Conservation (phyloP, 1,284 basidiomycete species). For the Quambalaria eucalypti region DNA sequence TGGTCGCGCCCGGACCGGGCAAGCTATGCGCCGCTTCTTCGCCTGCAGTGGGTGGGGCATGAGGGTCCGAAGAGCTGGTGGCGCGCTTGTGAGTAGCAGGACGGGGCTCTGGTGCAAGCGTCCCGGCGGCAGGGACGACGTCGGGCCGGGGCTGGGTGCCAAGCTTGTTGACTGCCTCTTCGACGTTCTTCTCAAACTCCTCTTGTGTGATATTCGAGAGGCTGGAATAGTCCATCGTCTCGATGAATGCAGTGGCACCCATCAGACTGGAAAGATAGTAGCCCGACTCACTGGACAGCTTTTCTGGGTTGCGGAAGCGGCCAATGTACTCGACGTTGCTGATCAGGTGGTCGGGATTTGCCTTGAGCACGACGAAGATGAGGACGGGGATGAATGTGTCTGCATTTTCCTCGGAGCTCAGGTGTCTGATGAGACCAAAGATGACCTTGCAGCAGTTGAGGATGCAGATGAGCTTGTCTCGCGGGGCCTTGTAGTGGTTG, state of each 20-base stretch:
- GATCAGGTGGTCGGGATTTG: constrained; percentile 82
- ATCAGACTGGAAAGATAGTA: constrained; percentile 87
- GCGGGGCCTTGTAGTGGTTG: constrained; percentile 95
- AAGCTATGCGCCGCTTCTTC: constrained; percentile 29
- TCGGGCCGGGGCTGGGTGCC: constrained; percentile 7
- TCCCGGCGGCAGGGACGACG: neutral
- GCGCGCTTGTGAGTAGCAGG: constrained; percentile 5
- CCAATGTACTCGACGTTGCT: constrained; percentile 89
- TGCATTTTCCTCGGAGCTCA: constrained; percentile 51
- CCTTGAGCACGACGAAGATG: constrained; percentile 85
- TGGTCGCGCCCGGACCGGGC: constrained; percentile 7
- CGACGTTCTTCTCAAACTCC: constrained; percentile 69
- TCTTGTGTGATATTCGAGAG: constrained; percentile 83
- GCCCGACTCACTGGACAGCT: constrained; percentile 85
- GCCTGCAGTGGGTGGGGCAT: constrained; percentile 16
- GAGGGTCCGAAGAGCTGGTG: constrained; percentile 16
- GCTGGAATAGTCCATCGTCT: constrained; percentile 89
- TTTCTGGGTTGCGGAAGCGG: constrained; percentile 79
- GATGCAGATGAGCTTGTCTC: constrained; percentile 96
- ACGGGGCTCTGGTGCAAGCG: neutral
- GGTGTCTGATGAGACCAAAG: constrained; percentile 85
- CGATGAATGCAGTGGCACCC: constrained; percentile 79
- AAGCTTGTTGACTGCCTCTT: constrained; percentile 22
- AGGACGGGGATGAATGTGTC: constrained; percentile 90
- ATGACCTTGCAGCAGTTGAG: constrained; percentile 98